Evolutionary conservation across 148 eudicot genomes (phyloP), one percentile per base, ranked within the genome.

Genomic region (Chenopodium suecicum): DNA sequence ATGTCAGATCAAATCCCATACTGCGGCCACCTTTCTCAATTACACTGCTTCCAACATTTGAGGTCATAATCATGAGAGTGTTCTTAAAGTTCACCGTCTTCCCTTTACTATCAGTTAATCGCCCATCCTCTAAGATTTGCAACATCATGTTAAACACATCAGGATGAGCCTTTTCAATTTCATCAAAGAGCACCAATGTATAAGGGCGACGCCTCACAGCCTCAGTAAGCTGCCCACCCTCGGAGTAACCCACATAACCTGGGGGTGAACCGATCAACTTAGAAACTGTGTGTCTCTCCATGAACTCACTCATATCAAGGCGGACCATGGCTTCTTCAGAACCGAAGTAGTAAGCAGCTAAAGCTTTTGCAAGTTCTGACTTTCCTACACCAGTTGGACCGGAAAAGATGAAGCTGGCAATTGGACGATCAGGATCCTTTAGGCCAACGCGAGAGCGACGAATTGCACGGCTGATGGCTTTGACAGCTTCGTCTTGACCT

Each of bases 351-450:
- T 91, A 94, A 25, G 97, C 70, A 7, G 97, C 91, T 46, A 94
- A 79, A 32, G 95, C 82, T 83, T 94, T 94, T 2, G 98, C 98
- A 46, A 94, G 88, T 82, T 94, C 98, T 0, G 94, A 89, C 76
- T 92, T 94, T 17, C 98, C 98, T 1, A 93, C 97, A 70, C 97
- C 95, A 4, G 97, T 94, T n/a, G 97, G 97, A 46, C 98, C 98
- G 0, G 94, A 90, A 81, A 94, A 94, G 75, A 91, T 93, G 84
- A 94, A 94, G 86, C 95, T 93, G 27, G 95, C 98, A 44, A 94
- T 91, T 9, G 98, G 98, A 25, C 97, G 89, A 82, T 90, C 85
- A 2, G 98, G 97, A 77, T 89, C 88, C 79, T 94, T 90, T 52
- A 94, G 94, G 9, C 97, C 97, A 14, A 93, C 98, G 74, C 95